Percentiles rank a stretch among this genome's conserved stretches.
phyloP scores from a whole-genome alignment of 495 filamentous ascomycete species.

The Pyrenula aspistea region DNA sequence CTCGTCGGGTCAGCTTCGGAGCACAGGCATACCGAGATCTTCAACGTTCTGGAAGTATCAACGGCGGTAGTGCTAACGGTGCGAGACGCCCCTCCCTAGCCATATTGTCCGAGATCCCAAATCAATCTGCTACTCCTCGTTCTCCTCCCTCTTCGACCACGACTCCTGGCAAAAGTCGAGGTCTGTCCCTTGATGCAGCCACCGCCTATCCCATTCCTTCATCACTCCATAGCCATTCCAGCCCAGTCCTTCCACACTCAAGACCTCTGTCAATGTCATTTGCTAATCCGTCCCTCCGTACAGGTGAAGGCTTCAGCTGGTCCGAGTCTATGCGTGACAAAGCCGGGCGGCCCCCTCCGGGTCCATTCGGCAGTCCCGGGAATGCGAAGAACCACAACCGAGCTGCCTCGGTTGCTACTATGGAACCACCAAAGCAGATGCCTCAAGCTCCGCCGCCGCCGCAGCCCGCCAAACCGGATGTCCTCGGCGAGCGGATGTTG shows the following conservation, averaged over 20 bases:
- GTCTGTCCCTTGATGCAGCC: constrained; percentile 21
- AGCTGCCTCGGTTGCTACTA: constrained; percentile 53
- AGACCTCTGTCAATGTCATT: background rate
- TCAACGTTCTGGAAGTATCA: constrained; percentile 8
- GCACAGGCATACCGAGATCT: constrained; percentile 67
- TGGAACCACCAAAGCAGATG: constrained; percentile 60
- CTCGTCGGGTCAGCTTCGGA: constrained; percentile 81
- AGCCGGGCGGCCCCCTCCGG: constrained; percentile 69
- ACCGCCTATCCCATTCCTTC: background rate
- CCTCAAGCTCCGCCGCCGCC: constrained; percentile 44
- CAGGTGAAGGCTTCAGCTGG: constrained; percentile 91
- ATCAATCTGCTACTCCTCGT: constrained; percentile 25
- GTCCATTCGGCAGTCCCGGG: constrained; percentile 25
- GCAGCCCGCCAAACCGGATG: constrained; percentile 52
- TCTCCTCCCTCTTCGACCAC: constrained; percentile 10
- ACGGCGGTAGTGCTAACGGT: constrained; percentile 11
- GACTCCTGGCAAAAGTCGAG: constrained; percentile 24
- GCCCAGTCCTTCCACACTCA: background rate
- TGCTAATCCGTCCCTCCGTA: constrained; percentile 10
- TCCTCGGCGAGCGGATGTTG: constrained; percentile 90
- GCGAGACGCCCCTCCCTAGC: background rate
- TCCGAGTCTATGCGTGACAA: constrained; percentile 83
- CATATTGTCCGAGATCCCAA: constrained; percentile 5
- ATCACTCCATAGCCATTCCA: background rate
- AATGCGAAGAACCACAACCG: constrained; percentile 27